Base-by-base conservation (phyloP, 306 rosid species). In the Vigna trinervia region DNA sequence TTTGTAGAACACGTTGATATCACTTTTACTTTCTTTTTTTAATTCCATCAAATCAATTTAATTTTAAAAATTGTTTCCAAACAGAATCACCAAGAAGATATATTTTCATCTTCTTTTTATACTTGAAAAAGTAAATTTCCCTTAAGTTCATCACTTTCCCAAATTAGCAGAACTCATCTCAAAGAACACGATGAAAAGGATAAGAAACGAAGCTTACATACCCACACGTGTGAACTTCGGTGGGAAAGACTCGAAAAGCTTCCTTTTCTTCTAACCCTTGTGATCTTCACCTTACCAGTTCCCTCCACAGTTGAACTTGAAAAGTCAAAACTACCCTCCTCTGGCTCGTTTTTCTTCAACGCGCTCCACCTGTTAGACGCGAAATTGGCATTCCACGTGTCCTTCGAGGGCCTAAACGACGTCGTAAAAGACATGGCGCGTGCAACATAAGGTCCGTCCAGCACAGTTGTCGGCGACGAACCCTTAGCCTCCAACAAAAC, bases 321-420 rank as follows among this genome's bases (percentile, higher is more conserved):
- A 71, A 86, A 80, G 83, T 87, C 91, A 46, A 89, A 80, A 74
- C 77, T 48, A 14, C 83, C 82, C 50, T 79, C 43, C 15, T 12
- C 50, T 45, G 14, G 5, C 1, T 45, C 50, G 14, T 45, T 45
- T 14, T 45, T 45, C 15, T 45, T 45, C 50, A 45, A 11, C 15
- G 90, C 83, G 12, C 87, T 82, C 98, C 97, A 91, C 83, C 96
- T 86, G 41, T 78, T 54, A 1, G 97, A 91, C 79, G 86, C 88
- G 66, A 87, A 87, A 52, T 41, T 28, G 36, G 71, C 39, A 38
- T n/a, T 50, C 67, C 57, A 47, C 59, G 52, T 71, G 15, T 75
- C 80, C 77, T 47, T 53, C 2, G 74, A 4, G 76, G 82, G 79
- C 48, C 92, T 76, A 73, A 64, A 54, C 32, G 87, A 79, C 17